These are phyloP conservation scores for Wickerhamomyces alni DNA, from an alignment of 805 yeast species.

Conservation along the genomic window DNA sequence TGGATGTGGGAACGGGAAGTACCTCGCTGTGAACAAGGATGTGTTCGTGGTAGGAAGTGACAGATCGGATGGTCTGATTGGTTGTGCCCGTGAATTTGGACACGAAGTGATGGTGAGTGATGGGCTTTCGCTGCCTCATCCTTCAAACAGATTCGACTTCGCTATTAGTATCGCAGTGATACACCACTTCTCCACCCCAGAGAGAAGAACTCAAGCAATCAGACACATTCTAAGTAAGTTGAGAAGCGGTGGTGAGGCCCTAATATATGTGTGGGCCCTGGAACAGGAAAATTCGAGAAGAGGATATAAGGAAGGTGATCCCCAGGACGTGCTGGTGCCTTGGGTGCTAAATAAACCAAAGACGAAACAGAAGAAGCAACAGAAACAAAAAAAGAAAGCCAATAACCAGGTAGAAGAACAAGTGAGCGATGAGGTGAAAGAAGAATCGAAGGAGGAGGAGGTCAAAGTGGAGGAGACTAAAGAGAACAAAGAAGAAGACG, in stretches of 20 bases:
- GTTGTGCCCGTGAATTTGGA: conserved; percentile 47
- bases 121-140: conserved; percentile 63
- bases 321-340: conserved; percentile 91
- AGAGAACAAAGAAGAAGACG: conserved; percentile 22
- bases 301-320: conserved; percentile 88
- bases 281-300: conserved; percentile 86
- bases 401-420: neutral
- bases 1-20: conserved; percentile 97
- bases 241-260: conserved; percentile 54
- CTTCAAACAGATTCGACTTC: conserved; percentile 49
- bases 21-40: conserved; percentile 63
- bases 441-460: conserved; percentile 3
- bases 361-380: conserved; percentile 27
- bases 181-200: conserved; percentile 87
- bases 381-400: conserved; percentile 22
- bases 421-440: conserved; percentile 10
- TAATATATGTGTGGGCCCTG: conserved; percentile 94
- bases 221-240: conserved; percentile 58
- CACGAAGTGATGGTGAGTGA: conserved; percentile 73
- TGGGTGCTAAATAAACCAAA: conserved; percentile 72
- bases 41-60: conserved; percentile 70
- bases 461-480: conserved; percentile 6
- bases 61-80: conserved; percentile 61
- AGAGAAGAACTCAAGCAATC: conserved; percentile 74
- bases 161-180: conserved; percentile 94